Base-by-base conservation (phyloP, 176 grass and related monocot species). In the Carex pumila region DNA sequence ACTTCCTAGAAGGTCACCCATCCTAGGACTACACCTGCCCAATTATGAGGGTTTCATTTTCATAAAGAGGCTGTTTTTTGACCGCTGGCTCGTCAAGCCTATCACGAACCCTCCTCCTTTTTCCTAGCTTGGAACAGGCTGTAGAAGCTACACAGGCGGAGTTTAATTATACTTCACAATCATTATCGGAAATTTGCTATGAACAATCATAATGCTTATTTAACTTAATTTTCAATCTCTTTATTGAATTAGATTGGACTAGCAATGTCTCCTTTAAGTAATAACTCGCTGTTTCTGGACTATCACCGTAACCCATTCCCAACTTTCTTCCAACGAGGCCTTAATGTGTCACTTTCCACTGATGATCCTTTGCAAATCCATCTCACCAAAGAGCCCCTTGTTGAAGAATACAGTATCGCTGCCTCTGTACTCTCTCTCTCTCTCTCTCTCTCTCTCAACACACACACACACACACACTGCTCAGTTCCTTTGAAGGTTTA, bases 311-410 rank as follows among this genome's bases (percentile, higher is more conserved):
- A 99, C 54, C 96, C 96, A 68, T 95, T 99, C 39, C 96, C 89
- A 17, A 87, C 82, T 12, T 99, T 99, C 89, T 95, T 99, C 87
- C 88, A 84, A 80, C 83, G 96, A 81, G 96, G 96, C 18, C 83
- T 99, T 65, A 99, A 99, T 88, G 87, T 99, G 29, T 99, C 96
- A 1, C 80, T 99, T 31, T 99, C 96, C 61, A 99, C 96, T 34
- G 96, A 99, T 88, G 96, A 99, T 87, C 96, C 96, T 49, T 88
- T 99, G 96, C 96, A 99, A 93, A 99, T 99, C 86, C 96, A 95
- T 81, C 88, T 99, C 70, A 99, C 96, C 76, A 99, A 99, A 86
- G 96, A 99, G 77, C 96, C 96, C 85, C 87, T 99, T 64, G 96
- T 99, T 52, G 96, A 99, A 89, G 96, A 99, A 91, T 99, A 99